These are phyloP conservation scores for Coccomyxa sp. DNA, from an alignment of 139 green algal species.

Conservation along the genomic window DNA sequence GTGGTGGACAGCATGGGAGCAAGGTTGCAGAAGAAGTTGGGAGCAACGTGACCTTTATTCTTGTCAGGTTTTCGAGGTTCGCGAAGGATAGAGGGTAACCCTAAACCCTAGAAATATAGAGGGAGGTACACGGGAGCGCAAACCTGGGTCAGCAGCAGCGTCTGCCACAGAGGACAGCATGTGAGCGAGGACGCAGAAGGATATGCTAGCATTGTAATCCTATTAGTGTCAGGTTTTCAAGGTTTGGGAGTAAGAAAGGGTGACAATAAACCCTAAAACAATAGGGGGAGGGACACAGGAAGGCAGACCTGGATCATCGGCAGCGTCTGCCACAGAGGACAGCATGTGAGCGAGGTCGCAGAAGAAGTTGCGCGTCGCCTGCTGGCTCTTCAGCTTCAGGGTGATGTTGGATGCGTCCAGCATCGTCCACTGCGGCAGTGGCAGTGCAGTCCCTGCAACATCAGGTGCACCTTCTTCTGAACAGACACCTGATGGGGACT, in stretches of 20 bases:
- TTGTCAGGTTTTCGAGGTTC: too few relatives aligned
- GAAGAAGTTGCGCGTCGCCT: slow-evolving; percentile 35
- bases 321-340: background rate
- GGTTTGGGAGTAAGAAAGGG: too few relatives aligned
- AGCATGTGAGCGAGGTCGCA: slow-evolving; percentile 34
- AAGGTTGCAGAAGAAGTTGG: too few relatives aligned
- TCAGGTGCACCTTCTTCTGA: background rate
- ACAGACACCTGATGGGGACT: background rate
- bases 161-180: slow-evolving; percentile 20
- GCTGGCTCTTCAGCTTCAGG: slow-evolving; percentile 31
- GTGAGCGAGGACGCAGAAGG: slow-evolving; percentile 25
- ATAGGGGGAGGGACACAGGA: too few relatives aligned
- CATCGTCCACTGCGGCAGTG: slow-evolving; percentile 25
- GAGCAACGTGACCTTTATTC: too few relatives aligned
- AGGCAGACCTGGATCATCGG: background rate
- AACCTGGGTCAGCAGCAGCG: background rate
- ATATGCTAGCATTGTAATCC: too few relatives aligned
- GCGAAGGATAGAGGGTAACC: too few relatives aligned
- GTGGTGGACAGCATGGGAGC: too few relatives aligned
- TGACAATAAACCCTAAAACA: too few relatives aligned
- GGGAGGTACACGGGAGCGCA: too few relatives aligned
- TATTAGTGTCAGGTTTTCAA: too few relatives aligned
- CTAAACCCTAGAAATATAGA: too few relatives aligned
- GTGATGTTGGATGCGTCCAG: slow-evolving; percentile 30
- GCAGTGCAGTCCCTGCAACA: slow-evolving; percentile 12